phyloP scores from a whole-genome alignment of 371 early-diverging fungal species.

The Mortierella sp. region DNA sequence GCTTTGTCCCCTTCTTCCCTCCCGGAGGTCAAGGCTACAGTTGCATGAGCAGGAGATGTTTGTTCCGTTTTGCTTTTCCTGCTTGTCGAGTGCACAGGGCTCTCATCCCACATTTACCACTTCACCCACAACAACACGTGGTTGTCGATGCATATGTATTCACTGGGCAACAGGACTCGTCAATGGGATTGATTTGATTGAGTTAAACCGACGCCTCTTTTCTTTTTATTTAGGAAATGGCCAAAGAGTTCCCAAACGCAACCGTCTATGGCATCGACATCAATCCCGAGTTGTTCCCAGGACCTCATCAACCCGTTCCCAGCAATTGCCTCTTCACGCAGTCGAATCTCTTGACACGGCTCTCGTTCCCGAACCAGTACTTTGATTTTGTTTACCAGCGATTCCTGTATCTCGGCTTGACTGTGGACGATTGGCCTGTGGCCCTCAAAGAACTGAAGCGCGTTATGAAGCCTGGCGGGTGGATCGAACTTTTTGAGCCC shows the following conservation, averaged over 20 bases:
- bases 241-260: constrained; percentile 48
- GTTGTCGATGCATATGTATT: background rate
- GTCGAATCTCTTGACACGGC: constrained; percentile 37
- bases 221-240: constrained; percentile 40
- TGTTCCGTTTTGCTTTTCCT: no score
- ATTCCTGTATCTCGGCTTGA: constrained; percentile 43
- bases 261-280: constrained; percentile 53
- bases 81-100: background rate
- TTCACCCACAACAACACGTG: constrained; percentile 3
- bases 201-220: background rate
- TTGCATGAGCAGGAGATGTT: no score
- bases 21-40: background rate
- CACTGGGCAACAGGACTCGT: no score
- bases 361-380: constrained; percentile 48
- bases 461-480: constrained; percentile 51
- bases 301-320: constrained; percentile 29
- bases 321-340: constrained; percentile 48
- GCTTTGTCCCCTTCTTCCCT: background rate
- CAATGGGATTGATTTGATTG: background rate
- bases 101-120: background rate
- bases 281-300: constrained; percentile 51
- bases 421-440: constrained; percentile 47
- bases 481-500: constrained; percentile 54
- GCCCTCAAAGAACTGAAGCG: constrained; percentile 47
- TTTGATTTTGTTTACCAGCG: constrained; percentile 54